phyloP scores from a whole-genome alignment of 495 filamentous ascomycete species.

The Penicillium atrosanguineum region DNA sequence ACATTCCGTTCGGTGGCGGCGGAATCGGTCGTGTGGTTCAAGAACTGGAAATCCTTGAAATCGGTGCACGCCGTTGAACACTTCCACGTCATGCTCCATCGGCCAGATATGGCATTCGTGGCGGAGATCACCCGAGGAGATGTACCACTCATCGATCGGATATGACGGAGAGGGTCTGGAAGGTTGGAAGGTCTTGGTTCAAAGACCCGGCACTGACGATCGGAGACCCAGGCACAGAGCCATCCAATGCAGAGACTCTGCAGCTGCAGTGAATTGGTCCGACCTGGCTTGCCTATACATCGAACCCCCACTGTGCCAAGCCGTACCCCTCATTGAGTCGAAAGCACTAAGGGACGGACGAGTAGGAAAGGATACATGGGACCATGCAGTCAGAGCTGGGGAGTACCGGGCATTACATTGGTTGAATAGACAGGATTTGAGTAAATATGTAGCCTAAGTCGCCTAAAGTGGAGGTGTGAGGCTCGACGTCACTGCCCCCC shows the following conservation, averaged over 20 bases:
- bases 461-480: neutral
- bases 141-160: slow-evolving; percentile 51
- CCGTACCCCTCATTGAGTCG: slow-evolving; percentile 25
- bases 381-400: neutral
- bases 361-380: neutral
- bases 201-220: neutral
- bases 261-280: slow-evolving; percentile 1
- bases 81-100: slow-evolving; percentile 87
- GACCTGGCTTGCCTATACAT: slow-evolving; percentile 1
- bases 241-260: slow-evolving; percentile 3
- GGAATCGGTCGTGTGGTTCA: slow-evolving; percentile 76
- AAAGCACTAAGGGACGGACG: neutral
- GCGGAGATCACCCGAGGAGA: slow-evolving; percentile 72
- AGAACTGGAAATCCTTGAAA: slow-evolving; percentile 82
- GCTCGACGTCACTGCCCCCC: slow-evolving; percentile 9
- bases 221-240: slow-evolving; percentile 7
- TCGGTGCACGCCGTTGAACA: slow-evolving; percentile 86
- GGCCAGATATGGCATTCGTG: slow-evolving; percentile 67
- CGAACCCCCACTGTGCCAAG: slow-evolving; percentile 20
- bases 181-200: neutral
- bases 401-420: neutral
- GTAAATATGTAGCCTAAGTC: neutral
- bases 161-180: slow-evolving; percentile 8
- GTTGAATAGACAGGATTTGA: neutral
- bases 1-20: slow-evolving; percentile 56